Evolutionary conservation across 305 asterid genomes (phyloP), one percentile per base, ranked within the genome.

Genomic region (Fraxinus sp.): DNA sequence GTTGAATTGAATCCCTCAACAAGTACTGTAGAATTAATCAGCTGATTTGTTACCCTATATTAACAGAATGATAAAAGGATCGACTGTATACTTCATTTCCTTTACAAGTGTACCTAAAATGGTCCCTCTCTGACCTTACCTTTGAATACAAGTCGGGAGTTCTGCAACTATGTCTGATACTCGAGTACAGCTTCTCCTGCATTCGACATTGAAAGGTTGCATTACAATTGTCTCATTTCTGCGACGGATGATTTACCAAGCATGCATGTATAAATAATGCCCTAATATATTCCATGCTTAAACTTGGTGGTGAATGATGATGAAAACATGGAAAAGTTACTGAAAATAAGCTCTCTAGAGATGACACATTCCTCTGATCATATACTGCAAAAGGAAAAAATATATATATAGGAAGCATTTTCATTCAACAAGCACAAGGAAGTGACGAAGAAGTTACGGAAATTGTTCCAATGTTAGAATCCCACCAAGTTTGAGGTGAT

Each of bases 141-240:
- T 44, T 66, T 5, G 44, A 71, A 39, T 6, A 30, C 74, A 28
- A 30, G 37, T 13, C 22, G 20, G 39, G 39, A 33, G 44, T 16
- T 14, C 44, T 71, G 76, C 14, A 82, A 81, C 82, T 85, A 88
- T 5, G 79, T 77, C 82, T 88, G 88, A 78, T 83, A 85, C 85
- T 86, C 90, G 32, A 86, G 79, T 41, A 82, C 86, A 82, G 91
- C 86, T 87, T 89, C 91, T 80, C 91, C 91, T 89, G 90, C 86
- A 85, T 62, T 46, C 7, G 78, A 20, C 35, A 71, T 28, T 62
- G 68, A 33, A 33, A 77, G 8, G 37, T 78, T 39, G 32, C 18
- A 49, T 64, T 80, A 78, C 55, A 59, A 10, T 7, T 11, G 73
- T 80, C 11, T 44, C 20, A 28, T 44, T 78, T 24, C 74, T 26